phyloP scores from a whole-genome alignment of 75 land plant genomes.

The Ceratopteris richardii region DNA sequence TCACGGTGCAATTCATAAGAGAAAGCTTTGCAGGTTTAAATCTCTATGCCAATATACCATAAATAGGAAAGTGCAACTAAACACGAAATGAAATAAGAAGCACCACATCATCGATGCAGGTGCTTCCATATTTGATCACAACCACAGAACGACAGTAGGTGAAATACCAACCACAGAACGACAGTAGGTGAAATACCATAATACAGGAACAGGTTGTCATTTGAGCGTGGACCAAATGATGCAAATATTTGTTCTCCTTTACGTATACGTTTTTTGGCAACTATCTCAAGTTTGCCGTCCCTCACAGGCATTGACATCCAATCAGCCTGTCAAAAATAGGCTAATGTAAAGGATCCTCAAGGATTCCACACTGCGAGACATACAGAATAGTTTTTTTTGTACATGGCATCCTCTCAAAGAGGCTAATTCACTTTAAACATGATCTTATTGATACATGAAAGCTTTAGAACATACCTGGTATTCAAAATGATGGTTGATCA shows the following conservation, averaged over 20 bases:
- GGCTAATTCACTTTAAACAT: not conserved
- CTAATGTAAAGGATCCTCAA: not conserved
- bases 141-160: no score
- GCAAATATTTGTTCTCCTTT: conserved; percentile 32
- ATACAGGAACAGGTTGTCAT: conserved; percentile 36
- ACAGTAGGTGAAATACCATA: conserved; percentile 23
- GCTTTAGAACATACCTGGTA: conserved; percentile 22
- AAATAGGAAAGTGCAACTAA: no score
- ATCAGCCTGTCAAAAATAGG: conserved; percentile 28
- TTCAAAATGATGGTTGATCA: conserved; percentile 35
- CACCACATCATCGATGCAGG: no score
- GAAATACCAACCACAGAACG: no score
- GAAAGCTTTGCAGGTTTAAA: no score
- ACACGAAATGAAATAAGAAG: no score
- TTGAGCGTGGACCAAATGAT: conserved; percentile 39
- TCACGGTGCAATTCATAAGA: no score
- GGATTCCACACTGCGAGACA: not conserved
- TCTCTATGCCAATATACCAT: no score
- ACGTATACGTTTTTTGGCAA: conserved; percentile 22
- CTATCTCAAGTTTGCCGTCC: conserved; percentile 33
- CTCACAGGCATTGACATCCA: conserved; percentile 35
- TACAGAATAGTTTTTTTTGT: no score
- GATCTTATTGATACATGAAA: not conserved
- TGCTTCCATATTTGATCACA: no score
- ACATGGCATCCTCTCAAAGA: no score